Evolutionary conservation across 345 rosid genomes (phyloP).

Genomic region (Melastoma malabathricum): DNA sequence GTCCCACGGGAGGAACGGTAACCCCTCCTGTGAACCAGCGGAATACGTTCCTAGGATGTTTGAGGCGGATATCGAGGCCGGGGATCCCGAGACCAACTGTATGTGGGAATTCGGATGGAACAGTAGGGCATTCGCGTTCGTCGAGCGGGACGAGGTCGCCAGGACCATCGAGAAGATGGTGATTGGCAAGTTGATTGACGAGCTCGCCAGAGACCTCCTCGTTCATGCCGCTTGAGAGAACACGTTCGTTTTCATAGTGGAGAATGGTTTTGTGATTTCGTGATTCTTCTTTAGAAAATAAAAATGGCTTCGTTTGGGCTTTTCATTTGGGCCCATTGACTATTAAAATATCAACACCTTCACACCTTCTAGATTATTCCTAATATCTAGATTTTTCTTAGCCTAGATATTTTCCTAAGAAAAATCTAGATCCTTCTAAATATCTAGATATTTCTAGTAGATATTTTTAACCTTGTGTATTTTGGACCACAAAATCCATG

Average conservation of each 20-base stretch:
- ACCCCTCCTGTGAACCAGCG: slow-evolving; percentile 26
- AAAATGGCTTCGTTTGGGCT: too few relatives aligned
- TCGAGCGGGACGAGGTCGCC: slow-evolving; percentile 56
- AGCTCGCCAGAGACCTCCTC: slow-evolving; percentile 54
- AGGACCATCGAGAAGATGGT: slow-evolving; percentile 62
- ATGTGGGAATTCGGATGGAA: slow-evolving; percentile 94
- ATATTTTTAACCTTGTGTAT: too few relatives aligned
- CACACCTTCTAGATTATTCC: too few relatives aligned
- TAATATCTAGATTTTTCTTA: too few relatives aligned
- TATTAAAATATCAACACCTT: too few relatives aligned
- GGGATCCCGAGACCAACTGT: slow-evolving; percentile 51
- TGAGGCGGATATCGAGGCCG: slow-evolving; percentile 39
- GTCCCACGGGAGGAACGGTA: slow-evolving; percentile 32
- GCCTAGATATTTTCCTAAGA: too few relatives aligned
- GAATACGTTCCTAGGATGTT: slow-evolving; percentile 53
- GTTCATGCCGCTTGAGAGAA: not conserved
- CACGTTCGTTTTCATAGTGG: not conserved
- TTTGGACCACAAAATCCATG: too few relatives aligned
- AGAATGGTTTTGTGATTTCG: not conserved
- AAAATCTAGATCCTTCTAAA: too few relatives aligned
- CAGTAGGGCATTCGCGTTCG: slow-evolving; percentile 20
- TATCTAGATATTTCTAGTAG: too few relatives aligned
- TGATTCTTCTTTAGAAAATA: not conserved
- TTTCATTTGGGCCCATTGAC: too few relatives aligned
- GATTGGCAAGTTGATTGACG: slow-evolving; percentile 53